Evolutionary conservation across 495 filamentous ascomycete species (phyloP), one percentile per base, ranked within the genome.

Genomic region (Neurospora tetraspora): DNA sequence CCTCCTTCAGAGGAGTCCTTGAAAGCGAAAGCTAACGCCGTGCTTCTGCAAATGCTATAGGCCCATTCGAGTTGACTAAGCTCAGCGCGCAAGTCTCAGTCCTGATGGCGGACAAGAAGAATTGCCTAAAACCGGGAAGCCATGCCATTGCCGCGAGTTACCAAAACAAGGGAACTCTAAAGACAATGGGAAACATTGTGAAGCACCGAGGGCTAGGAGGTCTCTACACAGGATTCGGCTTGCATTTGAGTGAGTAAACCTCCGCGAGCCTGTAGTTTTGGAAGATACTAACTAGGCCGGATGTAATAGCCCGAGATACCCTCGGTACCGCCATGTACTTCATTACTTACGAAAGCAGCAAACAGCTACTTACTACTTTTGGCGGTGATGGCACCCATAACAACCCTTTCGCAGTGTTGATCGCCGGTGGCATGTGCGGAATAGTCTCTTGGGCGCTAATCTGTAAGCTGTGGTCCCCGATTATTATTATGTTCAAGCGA

Each of bases 41-140:
- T 39, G 39, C 53, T 37, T 71, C 14, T 38, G 2, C 40, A 59
- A 73, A 38, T n/a, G 5, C 27, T 16, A 16, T 74, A 96, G 93
- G 93, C 78, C 94, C 94, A 36, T 97, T 98, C 79, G 94, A 98
- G 82, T 85, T 98, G 74, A 96, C 94, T 37, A 98, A 98, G 82
- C 78, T 97, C 70, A 95, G 92, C 71, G 93, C 94, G 16, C 94
- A 98, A 80, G 84, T 96, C 12, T 94, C 94, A 0, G 90, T 96
- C n/a, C 82, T 97, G 73, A 90, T 97, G 85, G 91, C 88, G 45
- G 89, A 91, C 68, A 88, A 89, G 80, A 89, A 86, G 74, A 82
- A 90, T 18, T 82, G 82, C 70, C 82, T 83, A 8, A 80, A 80
- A 43, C 81, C 81, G 16, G 75, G 79, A 69, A 88, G 87, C 74